A percentile compares a stretch with the other conserved stretches of the same genome.
phyloP scores from a whole-genome alignment of 2,329 filamentous ascomycete species.

The Seiridium cupressi region DNA sequence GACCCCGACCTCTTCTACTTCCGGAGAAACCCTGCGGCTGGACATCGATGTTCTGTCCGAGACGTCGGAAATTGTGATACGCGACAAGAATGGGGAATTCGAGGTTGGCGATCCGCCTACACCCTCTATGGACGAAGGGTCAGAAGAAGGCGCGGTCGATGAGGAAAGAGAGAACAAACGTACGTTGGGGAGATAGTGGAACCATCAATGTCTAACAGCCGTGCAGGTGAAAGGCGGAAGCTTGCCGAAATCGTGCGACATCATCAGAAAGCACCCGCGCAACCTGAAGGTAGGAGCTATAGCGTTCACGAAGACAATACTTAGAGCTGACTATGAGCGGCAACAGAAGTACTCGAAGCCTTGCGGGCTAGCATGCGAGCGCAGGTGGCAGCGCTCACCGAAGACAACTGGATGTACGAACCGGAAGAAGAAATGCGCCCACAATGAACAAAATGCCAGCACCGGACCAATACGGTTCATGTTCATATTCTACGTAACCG shows the following conservation, averaged over 20 bases:
- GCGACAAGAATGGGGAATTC: conserved; percentile 62
- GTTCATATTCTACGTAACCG: conserved; percentile 4
- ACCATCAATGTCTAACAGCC: conserved; percentile 5
- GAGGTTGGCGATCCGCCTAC: conserved; percentile 57
- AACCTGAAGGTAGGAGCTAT: conserved; percentile 58
- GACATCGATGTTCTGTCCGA: conserved; percentile 40
- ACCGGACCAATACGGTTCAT: not conserved
- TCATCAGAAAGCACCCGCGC: conserved; percentile 56
- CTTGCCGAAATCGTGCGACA: conserved; percentile 61
- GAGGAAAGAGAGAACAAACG: conserved; percentile 57
- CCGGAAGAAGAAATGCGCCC: conserved; percentile 53
- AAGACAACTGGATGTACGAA: conserved; percentile 93
- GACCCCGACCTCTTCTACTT: conserved; percentile 38
- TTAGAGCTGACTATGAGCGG: not conserved
- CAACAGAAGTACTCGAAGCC: conserved; percentile 62
- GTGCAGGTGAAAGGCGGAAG: conserved; percentile 56
- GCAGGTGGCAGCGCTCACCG: conserved; percentile 71
- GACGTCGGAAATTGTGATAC: conserved; percentile 56
- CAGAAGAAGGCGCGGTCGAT: conserved; percentile 53
- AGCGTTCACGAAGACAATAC: not conserved
- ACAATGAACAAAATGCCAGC: conserved; percentile 21
- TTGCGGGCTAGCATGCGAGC: conserved; percentile 68
- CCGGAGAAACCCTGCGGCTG: conserved; percentile 46
- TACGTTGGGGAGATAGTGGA: conserved; percentile 25
- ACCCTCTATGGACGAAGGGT: conserved; percentile 49